Evolutionary conservation across 148 eudicot genomes (phyloP), one percentile per base, ranked within the genome.

Genomic region (Cornus controversa): DNA sequence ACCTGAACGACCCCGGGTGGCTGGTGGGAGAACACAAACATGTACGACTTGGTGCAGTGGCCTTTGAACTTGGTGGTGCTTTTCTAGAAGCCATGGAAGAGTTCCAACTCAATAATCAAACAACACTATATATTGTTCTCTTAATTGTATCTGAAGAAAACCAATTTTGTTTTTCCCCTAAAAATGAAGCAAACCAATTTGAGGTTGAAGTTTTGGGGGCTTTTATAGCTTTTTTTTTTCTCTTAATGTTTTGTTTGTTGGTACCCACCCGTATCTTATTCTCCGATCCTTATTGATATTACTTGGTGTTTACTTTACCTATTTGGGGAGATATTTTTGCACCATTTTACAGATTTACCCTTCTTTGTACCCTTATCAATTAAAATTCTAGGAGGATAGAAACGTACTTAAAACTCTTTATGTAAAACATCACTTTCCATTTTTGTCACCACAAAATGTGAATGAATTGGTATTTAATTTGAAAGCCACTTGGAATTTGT

Each of bases 1-100:
- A 89, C 63, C 91, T 80, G 84, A 89, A 89, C 16, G 91, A 89
- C 29, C 90, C 91, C 3, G 88, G 90, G 37, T 89, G 91, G 34
- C 14, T 84, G 26, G 91, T 84, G 16, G 91, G 91, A 42, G 91
- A 86, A 62, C 91, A 86, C 22, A 86, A 66, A 65, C 91, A 89
- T 14, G 72, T 82, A 4, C 81, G 73, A 9, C 6, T 37, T 58
- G 62, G 70, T 70, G 36, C 29, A 22, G 16, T 58, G 14, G 72
- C 24, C 42, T 68, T 72, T 27, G 72, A 76, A 28, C 76, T 31
- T 34, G 76, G 14, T 10, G 67, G 10, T 23, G 50, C 28, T 4
- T 22, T n/a, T 58, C 11, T 65, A 2, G 69, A 8, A 37, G 77
- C 69, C 77, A 74, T 74, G 54, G 47, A 57, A 64, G 8, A 27